phyloP scores from a whole-genome alignment of 2,329 filamentous ascomycete species.

The Nakataea oryzae region DNA sequence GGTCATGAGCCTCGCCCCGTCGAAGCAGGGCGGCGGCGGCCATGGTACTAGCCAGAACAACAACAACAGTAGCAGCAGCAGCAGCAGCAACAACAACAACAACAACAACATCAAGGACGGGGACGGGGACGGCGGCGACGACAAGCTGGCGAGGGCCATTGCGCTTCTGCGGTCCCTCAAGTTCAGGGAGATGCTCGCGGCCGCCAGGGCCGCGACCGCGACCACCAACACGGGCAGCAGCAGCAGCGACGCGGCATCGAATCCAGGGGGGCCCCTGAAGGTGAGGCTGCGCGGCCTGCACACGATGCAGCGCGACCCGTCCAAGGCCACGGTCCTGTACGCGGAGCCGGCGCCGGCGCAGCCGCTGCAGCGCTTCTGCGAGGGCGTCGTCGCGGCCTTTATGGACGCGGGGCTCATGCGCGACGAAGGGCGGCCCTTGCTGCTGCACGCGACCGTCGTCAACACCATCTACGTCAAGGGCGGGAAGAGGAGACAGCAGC shows the following conservation, averaged over 20 bases:
- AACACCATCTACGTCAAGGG: slow-evolving; percentile 71
- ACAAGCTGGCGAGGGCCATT: slow-evolving; percentile 28
- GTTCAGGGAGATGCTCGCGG: slow-evolving; percentile 27
- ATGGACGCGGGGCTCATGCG: slow-evolving; percentile 43
- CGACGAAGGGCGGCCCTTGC: slow-evolving; percentile 50
- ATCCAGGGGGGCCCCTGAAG: slow-evolving; percentile 15
- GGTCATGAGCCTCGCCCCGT: slow-evolving; percentile 57
- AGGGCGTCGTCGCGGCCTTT: slow-evolving; percentile 44
- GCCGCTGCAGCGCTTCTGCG: slow-evolving; percentile 45
- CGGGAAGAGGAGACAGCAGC: slow-evolving; percentile 8
- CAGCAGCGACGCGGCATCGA: slow-evolving; percentile 8
- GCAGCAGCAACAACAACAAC: slow-evolving; percentile 7
- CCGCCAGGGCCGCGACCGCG: slow-evolving; percentile 7
- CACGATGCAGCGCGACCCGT: slow-evolving; percentile 46
- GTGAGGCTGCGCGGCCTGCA: slow-evolving; percentile 44
- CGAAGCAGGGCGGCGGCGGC: slow-evolving; percentile 19
- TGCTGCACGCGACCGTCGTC: slow-evolving; percentile 75
- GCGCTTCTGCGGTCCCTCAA: slow-evolving; percentile 26
- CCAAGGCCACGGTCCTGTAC: slow-evolving; percentile 55
- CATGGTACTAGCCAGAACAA: no score
- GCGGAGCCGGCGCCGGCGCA: slow-evolving; percentile 44
- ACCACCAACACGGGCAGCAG: not conserved
- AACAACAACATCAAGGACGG: slow-evolving; percentile 17
- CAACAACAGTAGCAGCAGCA: no score
- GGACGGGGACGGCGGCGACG: slow-evolving; percentile 18